Percentiles rank a stretch among this genome's conserved stretches.
Evolutionary conservation across 495 filamentous ascomycete species (phyloP).

Genomic region (Penicillium ochrochloron): DNA sequence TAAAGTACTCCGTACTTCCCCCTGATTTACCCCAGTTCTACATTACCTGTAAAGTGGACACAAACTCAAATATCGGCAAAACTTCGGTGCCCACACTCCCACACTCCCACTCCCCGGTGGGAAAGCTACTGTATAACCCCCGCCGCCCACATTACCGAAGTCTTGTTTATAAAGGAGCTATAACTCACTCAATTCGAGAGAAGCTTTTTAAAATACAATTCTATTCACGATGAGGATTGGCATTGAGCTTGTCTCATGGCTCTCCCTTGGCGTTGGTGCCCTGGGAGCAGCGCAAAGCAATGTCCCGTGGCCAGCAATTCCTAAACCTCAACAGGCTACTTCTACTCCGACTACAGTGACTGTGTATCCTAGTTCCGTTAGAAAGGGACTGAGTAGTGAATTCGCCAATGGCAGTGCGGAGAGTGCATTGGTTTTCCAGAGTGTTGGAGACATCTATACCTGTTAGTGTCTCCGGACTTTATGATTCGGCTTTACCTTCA

Average conservation of each 20-base stretch:
- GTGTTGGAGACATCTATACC: slow-evolving; percentile 1
- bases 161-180: background rate
- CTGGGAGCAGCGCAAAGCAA: background rate
- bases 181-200: background rate
- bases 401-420: background rate
- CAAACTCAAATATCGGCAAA: background rate
- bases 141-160: background rate
- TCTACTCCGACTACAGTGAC: background rate
- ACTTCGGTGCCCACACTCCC: background rate
- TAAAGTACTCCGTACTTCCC: background rate
- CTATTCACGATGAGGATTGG: background rate
- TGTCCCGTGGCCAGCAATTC: slow-evolving; percentile 5
- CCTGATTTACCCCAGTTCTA: background rate
- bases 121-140: background rate
- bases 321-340: background rate
- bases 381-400: background rate
- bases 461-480: background rate
- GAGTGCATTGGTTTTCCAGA: background rate
- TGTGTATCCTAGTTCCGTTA: background rate
- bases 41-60: background rate
- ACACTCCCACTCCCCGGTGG: too few relatives aligned
- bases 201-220: background rate
- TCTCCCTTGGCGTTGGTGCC: slow-evolving; percentile 1
- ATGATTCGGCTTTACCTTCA: background rate
- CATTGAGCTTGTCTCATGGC: background rate